phyloP scores from a whole-genome alignment of 192 early-diverging fungal species.

The Mortierella alpina region DNA sequence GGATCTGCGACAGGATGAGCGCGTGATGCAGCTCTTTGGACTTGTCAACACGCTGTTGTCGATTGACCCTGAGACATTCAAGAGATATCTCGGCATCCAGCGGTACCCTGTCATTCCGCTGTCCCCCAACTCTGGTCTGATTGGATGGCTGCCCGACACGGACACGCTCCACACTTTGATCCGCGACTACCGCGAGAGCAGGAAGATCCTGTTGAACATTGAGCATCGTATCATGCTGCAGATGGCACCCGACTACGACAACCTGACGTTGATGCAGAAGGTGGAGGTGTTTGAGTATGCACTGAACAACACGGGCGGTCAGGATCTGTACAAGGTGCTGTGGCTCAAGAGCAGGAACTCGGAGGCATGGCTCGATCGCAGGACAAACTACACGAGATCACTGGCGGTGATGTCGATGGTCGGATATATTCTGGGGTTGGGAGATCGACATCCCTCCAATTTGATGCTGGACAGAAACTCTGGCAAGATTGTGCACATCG shows the following conservation, averaged over 20 bases:
- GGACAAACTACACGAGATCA: constrained; percentile 95
- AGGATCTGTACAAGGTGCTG: constrained; percentile 91
- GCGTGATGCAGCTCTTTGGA: constrained; percentile 98
- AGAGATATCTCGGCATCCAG: constrained; percentile 90
- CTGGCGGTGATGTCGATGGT: constrained; percentile 99
- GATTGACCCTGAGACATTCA: constrained; percentile 87
- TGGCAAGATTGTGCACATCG: constrained; percentile 97
- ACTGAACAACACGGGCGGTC: constrained; percentile 87
- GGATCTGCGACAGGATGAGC: constrained; percentile 97
- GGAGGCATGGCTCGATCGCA: constrained; percentile 93
- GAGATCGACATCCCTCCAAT: constrained; percentile 97
- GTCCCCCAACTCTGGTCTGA: constrained; percentile 94
- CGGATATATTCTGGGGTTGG: constrained; percentile 97
- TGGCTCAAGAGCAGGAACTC: constrained; percentile 97
- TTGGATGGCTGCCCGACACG: constrained; percentile 92
- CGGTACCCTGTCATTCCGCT: constrained; percentile 92
- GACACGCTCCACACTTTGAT: constrained; percentile 91
- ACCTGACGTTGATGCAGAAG: constrained; percentile 86
- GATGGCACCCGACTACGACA: constrained; percentile 94
- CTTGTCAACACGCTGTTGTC: constrained; percentile 92
- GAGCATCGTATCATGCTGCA: constrained; percentile 91
- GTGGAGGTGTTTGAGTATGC: constrained; percentile 97
- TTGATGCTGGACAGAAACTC: constrained; percentile 89
- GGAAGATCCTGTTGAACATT: constrained; percentile 86
- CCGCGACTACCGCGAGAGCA: constrained; percentile 84